A percentile compares a stretch with the other conserved stretches of the same genome.
These are phyloP conservation scores for Micractinium conductrix DNA, from an alignment of 139 green algal species.

Conservation along the genomic window DNA sequence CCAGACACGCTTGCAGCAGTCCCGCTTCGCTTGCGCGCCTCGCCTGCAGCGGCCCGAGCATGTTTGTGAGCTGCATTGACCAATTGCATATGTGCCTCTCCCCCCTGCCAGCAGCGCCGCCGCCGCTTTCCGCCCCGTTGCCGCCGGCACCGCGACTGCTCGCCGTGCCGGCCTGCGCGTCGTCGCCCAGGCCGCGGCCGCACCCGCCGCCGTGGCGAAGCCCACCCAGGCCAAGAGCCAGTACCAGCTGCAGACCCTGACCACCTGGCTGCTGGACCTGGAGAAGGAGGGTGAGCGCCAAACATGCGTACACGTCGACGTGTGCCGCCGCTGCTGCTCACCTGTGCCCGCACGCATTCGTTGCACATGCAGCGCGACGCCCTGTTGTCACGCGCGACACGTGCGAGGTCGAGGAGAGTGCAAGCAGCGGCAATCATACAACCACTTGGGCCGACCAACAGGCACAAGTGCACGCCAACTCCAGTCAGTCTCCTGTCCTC, in stretches of 20 bases:
- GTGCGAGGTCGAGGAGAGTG: too few species aligned
- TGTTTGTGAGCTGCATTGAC: not conserved
- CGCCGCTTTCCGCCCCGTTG: not conserved
- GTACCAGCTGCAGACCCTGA: slow-evolving; percentile 48
- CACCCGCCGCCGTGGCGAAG: not conserved
- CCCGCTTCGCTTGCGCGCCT: too few species aligned
- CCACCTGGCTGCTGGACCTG: slow-evolving; percentile 61
- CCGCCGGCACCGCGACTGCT: not conserved
- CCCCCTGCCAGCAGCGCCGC: not conserved
- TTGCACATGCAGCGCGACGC: too few species aligned
- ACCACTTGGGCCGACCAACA: too few species aligned
- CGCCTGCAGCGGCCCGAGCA: not conserved
- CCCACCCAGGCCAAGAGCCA: not conserved
- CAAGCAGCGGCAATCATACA: too few species aligned
- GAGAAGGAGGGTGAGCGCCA: slow-evolving; percentile 87
- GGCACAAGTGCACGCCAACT: too few species aligned
- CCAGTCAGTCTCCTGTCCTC: too few species aligned
- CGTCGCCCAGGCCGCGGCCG: slow-evolving; percentile 22
- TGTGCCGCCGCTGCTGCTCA: too few species aligned
- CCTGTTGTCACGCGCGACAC: too few species aligned
- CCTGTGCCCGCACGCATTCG: too few species aligned
- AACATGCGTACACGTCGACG: too few species aligned
- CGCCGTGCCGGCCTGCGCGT: slow-evolving; percentile 14
- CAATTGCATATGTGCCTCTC: not conserved
- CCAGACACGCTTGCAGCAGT: too few species aligned